Evolutionary conservation across 306 rosid genomes (phyloP).

Genomic region (Citrullus mucosospermus): DNA sequence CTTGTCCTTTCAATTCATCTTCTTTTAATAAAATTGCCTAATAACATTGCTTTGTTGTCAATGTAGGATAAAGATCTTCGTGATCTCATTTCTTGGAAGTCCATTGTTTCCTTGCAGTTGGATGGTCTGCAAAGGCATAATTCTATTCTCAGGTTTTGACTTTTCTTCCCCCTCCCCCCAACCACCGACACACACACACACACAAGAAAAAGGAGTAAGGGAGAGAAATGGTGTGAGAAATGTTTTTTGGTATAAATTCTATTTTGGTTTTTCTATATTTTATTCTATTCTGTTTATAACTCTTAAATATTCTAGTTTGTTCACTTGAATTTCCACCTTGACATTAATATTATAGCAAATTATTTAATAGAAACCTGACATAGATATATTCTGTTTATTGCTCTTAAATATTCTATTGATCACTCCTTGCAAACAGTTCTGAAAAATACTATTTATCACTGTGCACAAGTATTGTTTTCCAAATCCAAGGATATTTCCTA

Average conservation of each 20-base stretch:
- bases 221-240: neutral
- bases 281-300: neutral
- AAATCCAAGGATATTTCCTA: neutral
- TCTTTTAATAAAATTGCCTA: neutral
- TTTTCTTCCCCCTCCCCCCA: neutral
- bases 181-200: neutral
- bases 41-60: neutral
- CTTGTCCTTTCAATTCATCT: conserved; percentile 6
- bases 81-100: conserved; percentile 67
- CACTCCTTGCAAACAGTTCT: neutral
- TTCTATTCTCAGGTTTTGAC: conserved; percentile 57
- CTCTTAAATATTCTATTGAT: neutral
- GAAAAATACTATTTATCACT: neutral
- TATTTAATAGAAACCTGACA: neutral
- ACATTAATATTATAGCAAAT: neutral
- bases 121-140: conserved; percentile 48
- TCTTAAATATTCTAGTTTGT: neutral
- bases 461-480: neutral
- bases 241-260: neutral
- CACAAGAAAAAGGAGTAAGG: neutral
- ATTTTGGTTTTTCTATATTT: neutral
- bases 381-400: neutral
- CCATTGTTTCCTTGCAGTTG: conserved; percentile 51
- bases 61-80: conserved; percentile 49
- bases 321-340: neutral